phyloP scores from a whole-genome alignment of 345 rosid genomes.

The Sapria himalayana region DNA sequence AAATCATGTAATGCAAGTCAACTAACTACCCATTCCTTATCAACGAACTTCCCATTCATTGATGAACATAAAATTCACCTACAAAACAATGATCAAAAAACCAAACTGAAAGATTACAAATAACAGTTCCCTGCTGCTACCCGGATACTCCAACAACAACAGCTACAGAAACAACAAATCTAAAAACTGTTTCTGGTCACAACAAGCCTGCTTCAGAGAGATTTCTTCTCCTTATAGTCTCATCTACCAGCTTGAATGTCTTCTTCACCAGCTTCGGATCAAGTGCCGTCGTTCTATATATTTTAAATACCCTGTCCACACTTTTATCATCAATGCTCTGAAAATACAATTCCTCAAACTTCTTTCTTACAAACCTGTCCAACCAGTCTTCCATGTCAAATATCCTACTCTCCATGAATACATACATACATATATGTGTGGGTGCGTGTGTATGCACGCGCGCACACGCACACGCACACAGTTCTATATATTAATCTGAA shows the following conservation, averaged over 20 bases:
- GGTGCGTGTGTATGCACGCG: too few species aligned
- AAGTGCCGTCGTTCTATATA: slow-evolving; percentile 81
- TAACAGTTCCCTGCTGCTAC: too few species aligned
- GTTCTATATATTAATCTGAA: slow-evolving; percentile 2
- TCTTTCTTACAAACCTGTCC: slow-evolving; percentile 80
- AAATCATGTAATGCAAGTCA: too few species aligned
- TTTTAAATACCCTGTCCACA: slow-evolving; percentile 84
- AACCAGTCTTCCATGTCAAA: background rate
- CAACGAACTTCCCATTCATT: too few species aligned
- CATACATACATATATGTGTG: background rate
- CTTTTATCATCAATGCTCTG: slow-evolving; percentile 68
- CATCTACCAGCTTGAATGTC: slow-evolving; percentile 95
- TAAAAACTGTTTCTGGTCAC: slow-evolving; percentile 16
- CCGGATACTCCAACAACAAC: too few species aligned
- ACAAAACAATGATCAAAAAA: too few species aligned
- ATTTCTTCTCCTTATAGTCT: slow-evolving; percentile 78
- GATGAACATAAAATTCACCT: too few species aligned
- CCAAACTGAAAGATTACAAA: too few species aligned
- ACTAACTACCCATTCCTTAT: too few species aligned
- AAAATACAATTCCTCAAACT: slow-evolving; percentile 80
- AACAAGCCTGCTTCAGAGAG: slow-evolving; percentile 83
- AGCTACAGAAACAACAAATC: too few species aligned
- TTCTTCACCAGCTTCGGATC: slow-evolving; percentile 97
- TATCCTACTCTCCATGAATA: background rate
- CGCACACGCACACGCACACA: background rate